Conservation (phyloP, 306 rosid species). For the Medicago arabica region DNA sequence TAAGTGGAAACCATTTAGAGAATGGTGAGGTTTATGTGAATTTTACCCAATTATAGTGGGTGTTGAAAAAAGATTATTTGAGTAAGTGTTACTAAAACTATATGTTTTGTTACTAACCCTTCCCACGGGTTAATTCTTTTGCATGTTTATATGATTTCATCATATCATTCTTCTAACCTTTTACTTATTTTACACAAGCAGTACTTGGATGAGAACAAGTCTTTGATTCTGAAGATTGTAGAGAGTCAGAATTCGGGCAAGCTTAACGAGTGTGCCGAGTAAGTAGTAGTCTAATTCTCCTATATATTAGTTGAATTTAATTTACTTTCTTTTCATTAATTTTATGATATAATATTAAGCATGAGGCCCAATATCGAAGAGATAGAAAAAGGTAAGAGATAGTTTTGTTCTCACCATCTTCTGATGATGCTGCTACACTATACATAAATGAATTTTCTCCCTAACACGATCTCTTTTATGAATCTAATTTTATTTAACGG, state of each 20-base stretch:
- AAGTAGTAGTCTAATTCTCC: conserved; percentile 46
- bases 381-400: neutral
- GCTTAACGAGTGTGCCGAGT: conserved; percentile 96
- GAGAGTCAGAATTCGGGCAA: conserved; percentile 98
- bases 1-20: too few species aligned
- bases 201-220: conserved; percentile 99
- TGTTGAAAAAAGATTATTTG: too few species aligned
- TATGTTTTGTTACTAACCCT: neutral
- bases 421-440: neutral
- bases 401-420: neutral
- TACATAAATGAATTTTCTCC: neutral
- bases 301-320: too few species aligned
- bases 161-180: conserved; percentile 3
- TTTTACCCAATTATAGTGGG: too few species aligned
- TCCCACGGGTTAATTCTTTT: neutral
- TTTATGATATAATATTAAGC: conserved; percentile 21
- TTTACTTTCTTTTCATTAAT: conserved; percentile 9
- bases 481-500: too few species aligned
- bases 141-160: neutral
- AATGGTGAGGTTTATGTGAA: too few species aligned
- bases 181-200: conserved; percentile 46
- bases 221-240: conserved; percentile 96
- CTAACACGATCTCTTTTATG: neutral
- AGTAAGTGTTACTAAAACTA: too few species aligned
- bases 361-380: neutral